Evolutionary conservation across 345 rosid genomes (phyloP).

Genomic region (Capsella bursapastoris): DNA sequence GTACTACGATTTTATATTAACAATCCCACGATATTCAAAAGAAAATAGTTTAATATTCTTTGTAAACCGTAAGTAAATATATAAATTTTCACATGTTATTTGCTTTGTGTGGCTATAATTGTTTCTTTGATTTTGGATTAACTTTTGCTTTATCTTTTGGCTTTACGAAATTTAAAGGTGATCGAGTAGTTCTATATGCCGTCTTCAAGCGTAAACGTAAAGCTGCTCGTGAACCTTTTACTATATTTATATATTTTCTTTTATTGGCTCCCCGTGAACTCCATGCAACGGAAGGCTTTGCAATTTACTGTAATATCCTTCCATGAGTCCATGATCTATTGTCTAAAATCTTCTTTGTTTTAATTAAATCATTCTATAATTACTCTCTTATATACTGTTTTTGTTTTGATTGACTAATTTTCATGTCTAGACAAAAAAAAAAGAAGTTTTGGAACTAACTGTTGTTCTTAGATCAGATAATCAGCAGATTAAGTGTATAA

Average conservation of each 20-base stretch:
- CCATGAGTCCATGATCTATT: not conserved
- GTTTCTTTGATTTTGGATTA: constrained; percentile 30
- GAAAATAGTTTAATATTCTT: not conserved
- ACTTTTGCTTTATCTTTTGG: constrained; percentile 40
- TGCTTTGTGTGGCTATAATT: constrained; percentile 32
- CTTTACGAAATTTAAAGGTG: not conserved
- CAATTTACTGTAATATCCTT: constrained; percentile 22
- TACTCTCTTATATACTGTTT: not conserved
- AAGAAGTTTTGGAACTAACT: not conserved
- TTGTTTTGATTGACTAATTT: constrained; percentile 19
- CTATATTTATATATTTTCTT: not conserved
- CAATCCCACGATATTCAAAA: not conserved
- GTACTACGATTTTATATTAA: not conserved
- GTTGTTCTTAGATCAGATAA: not conserved
- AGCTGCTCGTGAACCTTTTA: constrained; percentile 39
- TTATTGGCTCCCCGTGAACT: constrained; percentile 41
- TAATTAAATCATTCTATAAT: not conserved
- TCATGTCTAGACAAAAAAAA: not conserved
- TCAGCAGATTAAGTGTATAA: not conserved
- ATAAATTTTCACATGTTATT: not conserved
- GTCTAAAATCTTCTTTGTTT: not conserved
- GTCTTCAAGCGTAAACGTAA: constrained; percentile 32
- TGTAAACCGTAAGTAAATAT: not conserved
- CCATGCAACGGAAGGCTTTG: constrained; percentile 10
- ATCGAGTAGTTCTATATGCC: constrained; percentile 23